These are phyloP conservation scores for Diplogelasinospora grovesii DNA, from an alignment of 495 filamentous ascomycete species.

Conservation along the genomic window DNA sequence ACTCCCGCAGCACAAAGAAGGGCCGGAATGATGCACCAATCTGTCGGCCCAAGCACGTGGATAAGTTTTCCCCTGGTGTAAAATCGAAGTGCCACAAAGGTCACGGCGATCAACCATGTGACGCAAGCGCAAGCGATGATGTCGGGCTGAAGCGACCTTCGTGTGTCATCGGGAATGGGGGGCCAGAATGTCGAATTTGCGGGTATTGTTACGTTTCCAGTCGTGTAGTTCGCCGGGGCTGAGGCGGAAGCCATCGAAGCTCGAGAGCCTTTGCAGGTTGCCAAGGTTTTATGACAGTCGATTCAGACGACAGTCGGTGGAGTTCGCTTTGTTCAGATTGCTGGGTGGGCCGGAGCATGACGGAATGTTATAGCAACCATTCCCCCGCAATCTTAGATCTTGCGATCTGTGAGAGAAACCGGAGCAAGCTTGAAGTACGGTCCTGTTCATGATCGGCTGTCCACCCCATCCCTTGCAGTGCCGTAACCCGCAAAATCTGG, in stretches of 20 bases:
- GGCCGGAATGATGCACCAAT: conserved; percentile 24
- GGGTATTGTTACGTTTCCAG: conserved; percentile 4
- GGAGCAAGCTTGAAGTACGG: no score
- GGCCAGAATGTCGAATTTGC: conserved; percentile 11
- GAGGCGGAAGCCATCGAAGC: no score
- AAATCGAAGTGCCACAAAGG: conserved; percentile 23
- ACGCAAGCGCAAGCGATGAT: conserved; percentile 22
- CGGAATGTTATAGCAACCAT: no score
- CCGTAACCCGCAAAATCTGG: conserved; percentile 10
- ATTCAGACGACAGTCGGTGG: no score
- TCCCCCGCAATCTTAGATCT: no score
- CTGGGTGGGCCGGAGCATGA: no score
- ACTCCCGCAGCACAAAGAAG: conserved; percentile 22
- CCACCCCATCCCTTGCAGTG: conserved; percentile 1
- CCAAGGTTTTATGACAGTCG: no score
- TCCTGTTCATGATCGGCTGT: neutral
- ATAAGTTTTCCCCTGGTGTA: conserved; percentile 24
- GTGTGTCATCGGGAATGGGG: conserved; percentile 10
- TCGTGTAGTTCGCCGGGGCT: conserved; percentile 8
- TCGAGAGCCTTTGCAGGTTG: no score
- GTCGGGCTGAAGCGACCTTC: conserved; percentile 19
- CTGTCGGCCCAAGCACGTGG: conserved; percentile 17
- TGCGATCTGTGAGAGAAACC: no score
- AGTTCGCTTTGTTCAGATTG: no score
- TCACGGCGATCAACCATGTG: conserved; percentile 18